Percentiles rank a stretch among this genome's conserved stretches.
These are phyloP conservation scores for Myrmaecium sp. DNA, from an alignment of 2,329 filamentous ascomycete genomes.

Conservation along the genomic window DNA sequence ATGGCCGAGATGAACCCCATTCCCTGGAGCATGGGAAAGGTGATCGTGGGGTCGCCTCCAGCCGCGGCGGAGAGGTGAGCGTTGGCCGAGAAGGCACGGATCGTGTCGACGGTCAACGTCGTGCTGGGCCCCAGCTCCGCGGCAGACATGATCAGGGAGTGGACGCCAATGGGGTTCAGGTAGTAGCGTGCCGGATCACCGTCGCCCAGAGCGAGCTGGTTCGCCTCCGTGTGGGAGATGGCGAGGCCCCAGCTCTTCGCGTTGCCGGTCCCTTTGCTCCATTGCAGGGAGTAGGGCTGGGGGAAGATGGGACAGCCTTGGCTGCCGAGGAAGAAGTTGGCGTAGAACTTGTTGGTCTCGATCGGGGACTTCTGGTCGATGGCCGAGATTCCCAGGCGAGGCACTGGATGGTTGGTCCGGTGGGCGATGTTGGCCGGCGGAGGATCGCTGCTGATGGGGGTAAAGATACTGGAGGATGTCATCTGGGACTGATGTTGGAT, in stretches of 20 bases:
- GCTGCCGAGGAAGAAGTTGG: conserved; percentile 61
- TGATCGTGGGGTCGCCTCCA: conserved; percentile 43
- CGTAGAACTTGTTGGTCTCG: conserved; percentile 53
- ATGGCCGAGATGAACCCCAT: conserved; percentile 73
- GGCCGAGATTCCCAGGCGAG: conserved; percentile 21
- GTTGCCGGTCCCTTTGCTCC: conserved; percentile 30
- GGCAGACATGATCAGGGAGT: conserved; percentile 67
- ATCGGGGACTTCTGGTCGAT: conserved; percentile 30
- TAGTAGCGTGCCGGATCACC: conserved; percentile 43
- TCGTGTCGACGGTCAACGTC: conserved; percentile 33
- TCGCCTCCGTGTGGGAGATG: conserved; percentile 54
- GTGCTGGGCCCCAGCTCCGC: conserved; percentile 50
- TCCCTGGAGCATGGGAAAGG: conserved; percentile 73
- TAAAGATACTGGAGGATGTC: conserved; percentile 27
- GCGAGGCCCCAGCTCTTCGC: conserved; percentile 59
- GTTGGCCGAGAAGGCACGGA: conserved; percentile 42
- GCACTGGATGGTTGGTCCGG: conserved; percentile 23
- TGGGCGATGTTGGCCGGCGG: conserved; percentile 24
- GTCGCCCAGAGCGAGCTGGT: conserved; percentile 49
- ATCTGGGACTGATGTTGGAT: too few relatives aligned
- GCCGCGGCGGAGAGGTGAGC: conserved; percentile 43
- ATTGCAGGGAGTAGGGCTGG: conserved; percentile 38
- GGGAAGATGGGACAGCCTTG: conserved; percentile 56
- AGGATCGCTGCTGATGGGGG: conserved; percentile 21
- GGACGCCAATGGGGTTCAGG: conserved; percentile 64